A percentile compares a stretch with the other conserved stretches of the same genome.
Conservation (phyloP, 768 basidiomycete species). For the Trametes gibbosa region DNA sequence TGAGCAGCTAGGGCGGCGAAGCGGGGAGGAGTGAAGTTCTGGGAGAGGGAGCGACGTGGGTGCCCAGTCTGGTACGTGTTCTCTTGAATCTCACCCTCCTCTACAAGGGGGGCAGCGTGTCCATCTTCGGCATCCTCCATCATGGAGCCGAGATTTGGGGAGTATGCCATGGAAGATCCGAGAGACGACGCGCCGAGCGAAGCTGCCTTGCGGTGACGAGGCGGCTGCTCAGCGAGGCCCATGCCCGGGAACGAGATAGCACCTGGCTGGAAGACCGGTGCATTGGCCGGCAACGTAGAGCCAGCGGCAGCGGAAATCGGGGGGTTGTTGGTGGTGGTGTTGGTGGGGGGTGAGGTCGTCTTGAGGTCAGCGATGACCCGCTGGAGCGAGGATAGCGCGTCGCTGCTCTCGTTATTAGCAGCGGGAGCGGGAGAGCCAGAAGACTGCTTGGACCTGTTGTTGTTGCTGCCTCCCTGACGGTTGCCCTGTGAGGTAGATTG, state of each 20-base stretch:
- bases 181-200: constrained; percentile 65
- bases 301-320: constrained; percentile 42
- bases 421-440: constrained; percentile 47
- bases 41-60: constrained; percentile 73
- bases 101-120: constrained; percentile 42
- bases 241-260: constrained; percentile 51
- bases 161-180: constrained; percentile 65
- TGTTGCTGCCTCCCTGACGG: constrained; percentile 45
- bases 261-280: constrained; percentile 74
- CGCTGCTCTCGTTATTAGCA: constrained; percentile 63
- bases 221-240: constrained; percentile 42
- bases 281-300: constrained; percentile 61
- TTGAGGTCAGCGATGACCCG: constrained; percentile 93
- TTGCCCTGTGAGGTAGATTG: constrained; percentile 56
- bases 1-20: constrained; percentile 79
- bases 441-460: constrained; percentile 32
- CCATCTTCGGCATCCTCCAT: constrained; percentile 78
- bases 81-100: constrained; percentile 81
- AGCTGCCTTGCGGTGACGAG: constrained; percentile 78
- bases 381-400: constrained; percentile 84
- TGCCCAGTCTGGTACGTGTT: constrained; percentile 51
- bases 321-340: constrained; percentile 36
- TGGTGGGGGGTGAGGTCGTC: constrained; percentile 69
- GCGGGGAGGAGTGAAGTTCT: constrained; percentile 85
- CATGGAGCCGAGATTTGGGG: constrained; percentile 81